These are phyloP conservation scores for Arthrocladium fulminans DNA, from an alignment of 2,329 filamentous ascomycete species.

Conservation along the genomic window DNA sequence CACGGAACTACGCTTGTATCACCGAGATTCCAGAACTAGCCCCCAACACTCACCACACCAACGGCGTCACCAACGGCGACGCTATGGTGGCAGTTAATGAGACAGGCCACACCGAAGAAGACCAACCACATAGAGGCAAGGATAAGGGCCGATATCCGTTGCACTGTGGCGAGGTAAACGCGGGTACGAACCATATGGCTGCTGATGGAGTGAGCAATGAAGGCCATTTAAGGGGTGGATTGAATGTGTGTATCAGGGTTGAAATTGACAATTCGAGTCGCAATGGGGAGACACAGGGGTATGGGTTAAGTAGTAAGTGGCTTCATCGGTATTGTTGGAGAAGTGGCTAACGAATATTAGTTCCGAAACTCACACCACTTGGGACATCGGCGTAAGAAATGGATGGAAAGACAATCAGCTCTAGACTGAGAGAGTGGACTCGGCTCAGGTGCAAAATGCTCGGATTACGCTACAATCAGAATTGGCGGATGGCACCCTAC, in stretches of 20 bases:
- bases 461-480: no score
- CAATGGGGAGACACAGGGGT: conserved; percentile 37
- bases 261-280: conserved; percentile 38
- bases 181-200: conserved; percentile 69
- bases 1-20: conserved; percentile 56
- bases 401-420: background rate
- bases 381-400: background rate
- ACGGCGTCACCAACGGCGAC: conserved; percentile 11
- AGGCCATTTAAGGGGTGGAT: conserved; percentile 32
- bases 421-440: background rate
- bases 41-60: conserved; percentile 22
- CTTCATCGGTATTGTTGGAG: no score
- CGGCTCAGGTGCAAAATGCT: background rate
- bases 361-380: background rate
- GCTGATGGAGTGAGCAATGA: conserved; percentile 41
- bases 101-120: conserved; percentile 17
- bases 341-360: no score
- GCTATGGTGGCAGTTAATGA: conserved; percentile 1
- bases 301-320: conserved; percentile 42
- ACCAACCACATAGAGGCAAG: conserved; percentile 30
- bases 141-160: conserved; percentile 61
- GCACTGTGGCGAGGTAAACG: conserved; percentile 65
- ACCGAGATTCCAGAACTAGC: conserved; percentile 38
- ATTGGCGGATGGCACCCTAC: no score
- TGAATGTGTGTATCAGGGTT: conserved; percentile 39